Base-by-base conservation (phyloP, 1,284 basidiomycete species). In the Boletus hoseneyae region DNA sequence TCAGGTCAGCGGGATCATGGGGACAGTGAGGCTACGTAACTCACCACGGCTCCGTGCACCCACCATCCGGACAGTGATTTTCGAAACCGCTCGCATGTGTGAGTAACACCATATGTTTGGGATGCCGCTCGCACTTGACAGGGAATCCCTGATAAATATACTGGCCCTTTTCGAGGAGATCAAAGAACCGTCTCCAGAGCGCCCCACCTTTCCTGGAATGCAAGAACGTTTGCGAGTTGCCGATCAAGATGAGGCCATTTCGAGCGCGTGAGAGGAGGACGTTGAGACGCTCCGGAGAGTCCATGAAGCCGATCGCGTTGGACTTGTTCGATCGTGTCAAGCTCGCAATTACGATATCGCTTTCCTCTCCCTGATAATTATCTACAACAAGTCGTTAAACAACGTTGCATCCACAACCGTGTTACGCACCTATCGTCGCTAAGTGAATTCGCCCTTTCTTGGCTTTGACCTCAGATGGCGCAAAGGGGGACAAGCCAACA, bases 331-430 rank as follows among this genome's bases (percentile, higher is more conserved):
- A 83, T 42, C 84, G 64, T 0, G 79, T 82, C 8, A 86, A 63
- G 6, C 76, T 79, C 7, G 72, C 70, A 27, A 86, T 70, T 16
- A 86, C 81, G 45, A 86, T 79, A 19, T 85, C 72, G 41, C 79
- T 79, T 58, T 86, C 83, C 58, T 86, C 83, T n/a, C 84, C 83
- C 57, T 85, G 83, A 50, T 82, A 82, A 48, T 82, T 82, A 48
- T 82, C 80, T 82, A 18, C 21, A 2, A 18, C 21, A 2, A 38
- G n/a, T 16, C 3, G 15, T 29, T 2, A 30, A 9, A 30, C 4
- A 9, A 18, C 1, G 6, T 12, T 1, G 25, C 21, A 18, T 27
- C 21, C 9, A 8, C 32, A 15, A 30, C 2, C 43, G 5, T 23
- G 11, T 16, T 19, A 3, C 67, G 39, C 53, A 81, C 82, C 82